Evolutionary conservation across 176 grass and related monocot genomes (phyloP), one percentile per base, ranked within the genome.

Genomic region (Ampelocalamus luodianensis): DNA sequence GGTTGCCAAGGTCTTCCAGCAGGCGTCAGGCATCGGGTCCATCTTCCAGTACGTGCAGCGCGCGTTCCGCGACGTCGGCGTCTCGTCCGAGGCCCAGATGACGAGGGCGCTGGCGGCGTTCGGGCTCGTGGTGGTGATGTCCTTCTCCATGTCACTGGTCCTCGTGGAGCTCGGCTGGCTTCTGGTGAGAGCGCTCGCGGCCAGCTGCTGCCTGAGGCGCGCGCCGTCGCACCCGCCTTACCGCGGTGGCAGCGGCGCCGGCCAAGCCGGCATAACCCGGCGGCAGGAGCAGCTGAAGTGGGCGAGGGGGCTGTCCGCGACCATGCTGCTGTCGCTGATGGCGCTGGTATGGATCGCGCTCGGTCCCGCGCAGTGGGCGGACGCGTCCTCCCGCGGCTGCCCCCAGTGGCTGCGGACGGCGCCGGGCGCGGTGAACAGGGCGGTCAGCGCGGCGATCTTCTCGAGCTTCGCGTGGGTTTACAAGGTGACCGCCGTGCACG

Each of bases 1-100:
- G 4, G 84, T 90, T 18, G 79, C 79, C 78, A 90, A 90, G 83
- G 66, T 79, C 11, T 86, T 90, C 84, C 82, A 89, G 77, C 88
- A 89, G 70, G 84, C 79, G 26, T 83, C 79, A 22, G 79, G 79
- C 55, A 65, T 72, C 44, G 78, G 65, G 23, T 65, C 72, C 64
- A 17, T 72, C 45, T 23, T 85, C 44, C 78, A 65, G 43, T 65
- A 82, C 78, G 72, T 72, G 72, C 64, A 82, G 64, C 63, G 64
- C 23, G 83, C 78, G 1, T 86, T 82, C 78, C 71, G 54, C 51
- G 51, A 71, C 51, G 71, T 5, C 43, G 88, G 44, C 32, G 78
- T 26, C 53, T 38, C 79, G 48, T 66, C 74, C 8, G 9, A 6
- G 14, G 44, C 45, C 36, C 75, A 79, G 67, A 26, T 49, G 58